Percentiles rank a stretch among this genome's conserved stretches.
Evolutionary conservation across 768 basidiomycete species (phyloP).

Genomic region (Strobilomyces dryophilus): DNA sequence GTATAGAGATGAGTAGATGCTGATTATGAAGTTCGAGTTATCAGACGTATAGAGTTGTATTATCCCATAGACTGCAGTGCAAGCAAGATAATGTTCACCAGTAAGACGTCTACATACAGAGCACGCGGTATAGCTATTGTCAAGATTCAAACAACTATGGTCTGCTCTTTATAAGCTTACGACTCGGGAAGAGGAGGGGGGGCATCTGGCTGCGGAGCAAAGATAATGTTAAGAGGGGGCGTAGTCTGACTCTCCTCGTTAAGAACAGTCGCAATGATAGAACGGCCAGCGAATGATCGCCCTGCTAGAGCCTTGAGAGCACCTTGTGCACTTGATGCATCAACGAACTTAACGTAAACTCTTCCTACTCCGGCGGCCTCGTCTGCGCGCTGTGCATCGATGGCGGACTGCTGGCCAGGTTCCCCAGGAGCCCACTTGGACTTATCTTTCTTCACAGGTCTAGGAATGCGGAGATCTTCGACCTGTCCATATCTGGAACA

Average conservation of each 20-base stretch:
- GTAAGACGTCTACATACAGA: constrained; percentile 20
- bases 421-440: constrained; percentile 70
- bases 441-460: constrained; percentile 85
- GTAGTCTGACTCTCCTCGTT: constrained; percentile 83
- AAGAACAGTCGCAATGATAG: constrained; percentile 81
- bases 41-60: too few species aligned
- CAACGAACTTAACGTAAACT: constrained; percentile 87
- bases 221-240: constrained; percentile 76
- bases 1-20: too few species aligned
- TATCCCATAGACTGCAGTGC: too few species aligned
- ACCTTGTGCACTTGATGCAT: constrained; percentile 54
- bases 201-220: constrained; percentile 79
- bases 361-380: constrained; percentile 92
- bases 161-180: constrained; percentile 7
- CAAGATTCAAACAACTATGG: constrained; percentile 5
- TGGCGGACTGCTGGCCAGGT: constrained; percentile 51
- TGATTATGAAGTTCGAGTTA: too few species aligned
- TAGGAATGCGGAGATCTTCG: constrained; percentile 82
- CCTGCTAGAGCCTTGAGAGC: constrained; percentile 90
- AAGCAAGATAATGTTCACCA: constrained; percentile 3
- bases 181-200: constrained; percentile 67
- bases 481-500: constrained; percentile 77
- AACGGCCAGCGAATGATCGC: constrained; percentile 79
- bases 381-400: constrained; percentile 70
- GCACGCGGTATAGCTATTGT: constrained; percentile 15